Evolutionary conservation across 129 eudicot species (phyloP).

Genomic region (Chrysanthemum seticuspe): DNA sequence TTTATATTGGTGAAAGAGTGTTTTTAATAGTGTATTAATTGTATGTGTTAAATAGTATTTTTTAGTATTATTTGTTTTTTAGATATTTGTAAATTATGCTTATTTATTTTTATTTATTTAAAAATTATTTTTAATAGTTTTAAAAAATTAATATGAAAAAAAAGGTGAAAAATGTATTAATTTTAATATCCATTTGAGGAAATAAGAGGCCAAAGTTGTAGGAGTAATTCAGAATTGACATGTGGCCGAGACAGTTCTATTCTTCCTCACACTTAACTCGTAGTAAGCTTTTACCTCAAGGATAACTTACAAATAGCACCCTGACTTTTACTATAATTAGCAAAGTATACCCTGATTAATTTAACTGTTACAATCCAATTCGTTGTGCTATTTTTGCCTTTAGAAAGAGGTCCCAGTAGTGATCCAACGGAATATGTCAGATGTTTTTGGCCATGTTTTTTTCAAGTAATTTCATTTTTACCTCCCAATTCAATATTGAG

Average conservation of each 20-base stretch:
- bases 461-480: not conserved
- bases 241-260: slow-evolving; percentile 25
- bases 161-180: too few relatives aligned
- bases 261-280: slow-evolving; percentile 19
- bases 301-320: slow-evolving; percentile 31
- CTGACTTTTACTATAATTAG: slow-evolving; percentile 27
- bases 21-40: too few relatives aligned
- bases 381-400: slow-evolving; percentile 27
- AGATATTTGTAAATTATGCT: too few relatives aligned
- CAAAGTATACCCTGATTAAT: slow-evolving; percentile 34
- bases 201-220: too few relatives aligned
- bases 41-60: too few relatives aligned
- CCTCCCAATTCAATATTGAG: not conserved
- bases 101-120: too few relatives aligned
- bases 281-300: slow-evolving; percentile 18
- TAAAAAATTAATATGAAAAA: too few relatives aligned
- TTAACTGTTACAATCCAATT: slow-evolving; percentile 35
- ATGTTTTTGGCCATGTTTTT: slow-evolving; percentile 14
- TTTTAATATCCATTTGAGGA: too few relatives aligned
- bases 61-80: too few relatives aligned
- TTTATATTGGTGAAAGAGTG: too few relatives aligned
- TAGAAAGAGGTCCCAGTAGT: slow-evolving; percentile 15
- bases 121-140: too few relatives aligned
- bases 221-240: too few relatives aligned
- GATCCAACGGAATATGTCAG: slow-evolving; percentile 30